Evolutionary conservation across 768 basidiomycete genomes (phyloP).

Genomic region (Tylopilus plumbeoviolaceoides): DNA sequence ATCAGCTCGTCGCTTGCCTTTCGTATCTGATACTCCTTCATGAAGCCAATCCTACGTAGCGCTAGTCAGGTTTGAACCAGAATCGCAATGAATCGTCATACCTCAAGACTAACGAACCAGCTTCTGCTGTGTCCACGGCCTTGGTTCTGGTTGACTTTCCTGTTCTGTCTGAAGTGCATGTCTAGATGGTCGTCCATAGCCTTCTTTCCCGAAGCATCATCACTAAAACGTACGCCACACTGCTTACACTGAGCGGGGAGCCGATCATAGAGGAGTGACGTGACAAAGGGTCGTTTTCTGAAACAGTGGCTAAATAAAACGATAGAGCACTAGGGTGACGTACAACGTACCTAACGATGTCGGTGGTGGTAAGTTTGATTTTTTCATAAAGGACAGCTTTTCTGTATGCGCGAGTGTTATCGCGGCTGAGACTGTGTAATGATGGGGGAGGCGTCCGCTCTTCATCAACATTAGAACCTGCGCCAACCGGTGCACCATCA

Average conservation of each 20-base stretch:
- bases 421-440: slow-evolving; percentile 38
- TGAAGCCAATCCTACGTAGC: slow-evolving; percentile 79
- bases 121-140: slow-evolving; percentile 86
- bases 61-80: slow-evolving; percentile 11
- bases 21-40: slow-evolving; percentile 54
- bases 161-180: slow-evolving; percentile 94
- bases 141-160: slow-evolving; percentile 69
- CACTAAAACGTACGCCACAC: slow-evolving; percentile 85
- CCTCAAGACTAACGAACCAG: slow-evolving; percentile 84
- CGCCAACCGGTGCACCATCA: slow-evolving; percentile 48
- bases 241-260: slow-evolving; percentile 87
- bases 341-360: slow-evolving; percentile 61
- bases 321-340: not conserved
- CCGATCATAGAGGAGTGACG: slow-evolving; percentile 68
- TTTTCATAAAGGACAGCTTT: slow-evolving; percentile 54
- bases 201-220: slow-evolving; percentile 66
- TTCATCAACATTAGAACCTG: slow-evolving; percentile 32
- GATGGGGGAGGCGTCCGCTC: slow-evolving; percentile 32
- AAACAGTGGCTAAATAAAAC: slow-evolving; percentile 19
- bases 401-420: slow-evolving; percentile 55
- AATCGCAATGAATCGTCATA: slow-evolving; percentile 36
- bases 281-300: slow-evolving; percentile 50
- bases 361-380: slow-evolving; percentile 61
- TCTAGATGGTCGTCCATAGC: slow-evolving; percentile 86
- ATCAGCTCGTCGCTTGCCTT: slow-evolving; percentile 67